phyloP scores from a whole-genome alignment of 768 basidiomycete species.

The Suillus bovinus region DNA sequence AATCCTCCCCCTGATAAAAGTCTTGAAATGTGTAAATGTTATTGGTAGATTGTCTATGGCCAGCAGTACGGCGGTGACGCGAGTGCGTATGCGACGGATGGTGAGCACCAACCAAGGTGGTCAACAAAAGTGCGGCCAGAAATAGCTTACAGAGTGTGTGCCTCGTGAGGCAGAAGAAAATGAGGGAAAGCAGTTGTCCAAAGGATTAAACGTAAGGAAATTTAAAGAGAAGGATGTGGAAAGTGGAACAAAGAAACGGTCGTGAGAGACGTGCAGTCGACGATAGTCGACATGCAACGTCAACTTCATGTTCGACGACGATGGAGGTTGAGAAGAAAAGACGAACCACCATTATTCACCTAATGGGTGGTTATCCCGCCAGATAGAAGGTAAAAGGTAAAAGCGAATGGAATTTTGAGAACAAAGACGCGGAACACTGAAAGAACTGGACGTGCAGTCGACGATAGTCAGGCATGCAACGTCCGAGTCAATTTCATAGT shows the following conservation, averaged over 20 bases:
- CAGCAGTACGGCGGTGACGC: slow-evolving; percentile 30
- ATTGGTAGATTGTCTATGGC: slow-evolving; percentile 19
- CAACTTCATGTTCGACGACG: no score
- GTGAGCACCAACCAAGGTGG: slow-evolving; percentile 39
- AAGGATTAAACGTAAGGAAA: slow-evolving; percentile 4
- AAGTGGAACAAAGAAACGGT: neutral
- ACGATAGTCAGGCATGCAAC: no score
- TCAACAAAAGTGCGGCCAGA: slow-evolving; percentile 32
- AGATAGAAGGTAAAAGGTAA: no score
- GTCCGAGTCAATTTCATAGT: no score
- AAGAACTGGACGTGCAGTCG: no score
- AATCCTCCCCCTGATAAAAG: slow-evolving; percentile 50
- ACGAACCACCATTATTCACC: no score
- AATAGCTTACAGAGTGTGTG: slow-evolving; percentile 34
- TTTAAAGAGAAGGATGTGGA: neutral
- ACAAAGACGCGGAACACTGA: no score
- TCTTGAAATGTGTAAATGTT: slow-evolving; percentile 39
- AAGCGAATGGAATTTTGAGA: no score
- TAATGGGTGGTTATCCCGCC: no score
- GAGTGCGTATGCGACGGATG: slow-evolving; percentile 22
- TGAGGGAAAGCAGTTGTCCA: neutral
- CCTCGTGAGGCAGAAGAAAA: slow-evolving; percentile 25
- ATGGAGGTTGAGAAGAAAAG: no score
- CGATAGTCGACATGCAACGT: no score
- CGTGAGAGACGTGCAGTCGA: no score